Conservation (phyloP, 2,329 filamentous ascomycete species). For the Ophiocordyceps camponoti-saundersi region DNA sequence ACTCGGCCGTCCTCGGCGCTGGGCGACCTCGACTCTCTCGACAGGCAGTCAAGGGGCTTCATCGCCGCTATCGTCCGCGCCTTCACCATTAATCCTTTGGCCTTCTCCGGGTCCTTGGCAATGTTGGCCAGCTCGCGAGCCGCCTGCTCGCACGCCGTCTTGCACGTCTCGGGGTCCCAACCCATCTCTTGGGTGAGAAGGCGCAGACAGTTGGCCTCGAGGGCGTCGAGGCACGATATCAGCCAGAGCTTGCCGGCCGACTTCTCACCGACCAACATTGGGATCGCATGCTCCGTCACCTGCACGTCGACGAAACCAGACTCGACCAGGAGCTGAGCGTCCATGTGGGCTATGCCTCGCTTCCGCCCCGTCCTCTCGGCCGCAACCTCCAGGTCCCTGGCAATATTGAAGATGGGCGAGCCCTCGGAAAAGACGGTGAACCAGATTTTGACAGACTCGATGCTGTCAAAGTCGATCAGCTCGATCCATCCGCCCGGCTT, state of each 20-base stretch:
- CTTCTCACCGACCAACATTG: conserved; percentile 25
- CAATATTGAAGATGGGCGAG: conserved; percentile 25
- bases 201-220: conserved; percentile 31
- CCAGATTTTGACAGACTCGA: conserved; percentile 16
- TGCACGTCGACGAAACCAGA: conserved; percentile 35
- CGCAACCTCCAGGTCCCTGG: conserved; percentile 23
- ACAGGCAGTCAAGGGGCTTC: conserved; percentile 23
- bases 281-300: conserved; percentile 28
- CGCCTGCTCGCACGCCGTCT: conserved; percentile 26
- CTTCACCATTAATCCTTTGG: conserved; percentile 26
- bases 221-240: conserved; percentile 29
- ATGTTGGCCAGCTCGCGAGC: conserved; percentile 30
- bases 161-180: conserved; percentile 32
- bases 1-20: background rate
- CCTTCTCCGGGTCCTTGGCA: conserved; percentile 26
- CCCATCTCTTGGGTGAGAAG: conserved; percentile 34
- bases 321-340: conserved; percentile 24
- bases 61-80: conserved; percentile 30
- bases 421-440: conserved; percentile 22
- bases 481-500: conserved; percentile 42
- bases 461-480: conserved; percentile 33
- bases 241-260: conserved; percentile 36
- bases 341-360: conserved; percentile 26
- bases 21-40: background rate
- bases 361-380: conserved; percentile 26